Percentiles rank a stretch among this genome's conserved stretches.
Evolutionary conservation across 306 rosid genomes (phyloP).

Genomic region (Fragaria vesca): DNA sequence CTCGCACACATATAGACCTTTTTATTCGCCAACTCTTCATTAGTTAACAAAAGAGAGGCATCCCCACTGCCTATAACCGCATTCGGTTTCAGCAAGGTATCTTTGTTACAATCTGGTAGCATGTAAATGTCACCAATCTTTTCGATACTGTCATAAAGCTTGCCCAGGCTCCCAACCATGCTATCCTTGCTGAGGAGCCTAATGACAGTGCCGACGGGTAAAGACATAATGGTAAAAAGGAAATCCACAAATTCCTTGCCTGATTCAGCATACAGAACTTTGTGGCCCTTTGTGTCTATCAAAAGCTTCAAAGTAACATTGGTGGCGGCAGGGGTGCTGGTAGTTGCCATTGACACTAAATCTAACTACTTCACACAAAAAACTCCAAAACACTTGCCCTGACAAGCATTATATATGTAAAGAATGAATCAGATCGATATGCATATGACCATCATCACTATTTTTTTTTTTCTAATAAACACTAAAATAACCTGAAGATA

Average conservation of each 20-base stretch:
- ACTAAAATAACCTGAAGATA: not conserved
- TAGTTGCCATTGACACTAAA: constrained; percentile 14
- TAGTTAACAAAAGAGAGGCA: not conserved
- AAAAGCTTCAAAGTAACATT: constrained; percentile 37
- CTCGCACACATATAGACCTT: not conserved
- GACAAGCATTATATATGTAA: not conserved
- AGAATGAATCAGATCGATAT: not conserved
- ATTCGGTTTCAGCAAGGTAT: constrained; percentile 29
- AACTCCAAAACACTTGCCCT: not conserved
- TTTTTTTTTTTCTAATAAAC: not conserved
- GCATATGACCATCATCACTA: not conserved
- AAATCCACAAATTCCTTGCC: constrained; percentile 46
- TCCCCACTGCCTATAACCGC: not conserved
- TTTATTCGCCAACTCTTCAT: not conserved
- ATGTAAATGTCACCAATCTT: constrained; percentile 34
- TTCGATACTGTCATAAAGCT: constrained; percentile 44
- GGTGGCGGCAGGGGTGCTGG: constrained; percentile 10
- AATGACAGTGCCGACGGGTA: constrained; percentile 31
- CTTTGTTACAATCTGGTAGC: constrained; percentile 23
- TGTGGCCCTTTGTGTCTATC: constrained; percentile 26
- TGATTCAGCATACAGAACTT: constrained; percentile 49
- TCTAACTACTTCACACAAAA: not conserved
- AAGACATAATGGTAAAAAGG: constrained; percentile 30
- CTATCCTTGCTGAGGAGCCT: constrained; percentile 23
- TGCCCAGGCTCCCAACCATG: constrained; percentile 46